phyloP scores from a whole-genome alignment of 2,329 filamentous ascomycete species.

The Epichloe gansuensis region DNA sequence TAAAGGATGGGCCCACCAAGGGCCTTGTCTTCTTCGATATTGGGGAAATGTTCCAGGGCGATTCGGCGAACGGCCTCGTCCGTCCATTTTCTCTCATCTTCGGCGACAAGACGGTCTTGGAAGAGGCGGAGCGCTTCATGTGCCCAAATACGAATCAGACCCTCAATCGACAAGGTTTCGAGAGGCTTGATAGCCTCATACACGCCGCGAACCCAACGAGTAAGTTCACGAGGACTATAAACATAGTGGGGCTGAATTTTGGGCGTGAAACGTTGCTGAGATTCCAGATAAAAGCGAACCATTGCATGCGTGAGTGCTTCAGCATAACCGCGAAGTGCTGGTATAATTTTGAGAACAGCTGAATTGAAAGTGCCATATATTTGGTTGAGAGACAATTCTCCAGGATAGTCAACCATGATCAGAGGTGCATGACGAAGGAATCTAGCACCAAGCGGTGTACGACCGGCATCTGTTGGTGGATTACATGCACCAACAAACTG shows the following conservation, averaged over 20 bases:
- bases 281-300: constrained; percentile 93
- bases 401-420: constrained; percentile 99
- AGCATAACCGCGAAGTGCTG: constrained; percentile 84
- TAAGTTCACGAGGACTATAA: constrained; percentile 96
- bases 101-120: constrained; percentile 89
- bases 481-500: constrained; percentile 99
- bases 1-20: constrained; percentile 90
- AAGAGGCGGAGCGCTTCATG: constrained; percentile 94
- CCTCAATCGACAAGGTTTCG: constrained; percentile 77
- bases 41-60: constrained; percentile 84
- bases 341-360: constrained; percentile 92
- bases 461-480: constrained; percentile 90
- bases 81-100: constrained; percentile 93
- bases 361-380: constrained; percentile 99
- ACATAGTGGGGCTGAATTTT: constrained; percentile 98
- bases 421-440: constrained; percentile 96
- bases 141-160: constrained; percentile 91
- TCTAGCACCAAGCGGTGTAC: constrained; percentile 82
- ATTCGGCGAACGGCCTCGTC: constrained; percentile 77
- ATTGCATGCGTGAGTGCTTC: constrained; percentile 92
- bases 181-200: constrained; percentile 94
- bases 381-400: constrained; percentile 84
- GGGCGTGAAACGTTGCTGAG: constrained; percentile 85
- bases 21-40: constrained; percentile 80
- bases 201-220: constrained; percentile 91